Conservation (phyloP, 2,329 filamentous ascomycete genomes). For the Aspergillus bombycis region DNA sequence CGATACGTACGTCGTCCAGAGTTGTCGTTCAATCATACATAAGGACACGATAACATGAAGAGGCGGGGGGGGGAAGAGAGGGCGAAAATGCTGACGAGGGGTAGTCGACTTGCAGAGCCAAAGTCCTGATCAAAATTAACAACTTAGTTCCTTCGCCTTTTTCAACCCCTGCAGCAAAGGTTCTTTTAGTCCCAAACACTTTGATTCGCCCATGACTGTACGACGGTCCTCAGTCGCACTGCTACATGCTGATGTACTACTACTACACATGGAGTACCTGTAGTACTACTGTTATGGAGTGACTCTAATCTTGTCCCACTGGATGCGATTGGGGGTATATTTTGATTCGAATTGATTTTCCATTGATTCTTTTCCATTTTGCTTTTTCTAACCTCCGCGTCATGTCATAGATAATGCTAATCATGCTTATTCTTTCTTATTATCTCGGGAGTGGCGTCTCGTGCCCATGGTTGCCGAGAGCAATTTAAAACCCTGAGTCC, state of each 20-base stretch:
- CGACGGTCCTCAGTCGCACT: background rate
- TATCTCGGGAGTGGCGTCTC: background rate
- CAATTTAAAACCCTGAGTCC: background rate
- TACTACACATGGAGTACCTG: too few relatives aligned
- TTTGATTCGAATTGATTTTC: background rate
- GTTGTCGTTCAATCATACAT: background rate
- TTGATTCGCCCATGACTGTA: background rate
- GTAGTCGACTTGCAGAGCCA: background rate
- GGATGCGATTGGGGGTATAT: background rate
- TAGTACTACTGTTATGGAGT: too few relatives aligned
- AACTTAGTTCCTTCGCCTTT: background rate
- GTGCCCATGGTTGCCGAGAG: background rate
- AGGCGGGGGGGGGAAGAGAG: background rate
- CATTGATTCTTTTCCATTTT: background rate
- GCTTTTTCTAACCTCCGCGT: background rate
- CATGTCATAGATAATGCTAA: constrained; percentile 1
- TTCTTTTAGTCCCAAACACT: background rate
- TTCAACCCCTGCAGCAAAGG: background rate
- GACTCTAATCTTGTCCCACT: background rate
- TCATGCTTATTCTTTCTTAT: background rate
- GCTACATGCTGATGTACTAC: background rate
- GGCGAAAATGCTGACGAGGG: background rate
- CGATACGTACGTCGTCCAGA: background rate
- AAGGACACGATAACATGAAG: background rate
- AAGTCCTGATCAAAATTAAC: background rate